Conservation (phyloP, 129 eudicot genomes). For the Centella asiatica region DNA sequence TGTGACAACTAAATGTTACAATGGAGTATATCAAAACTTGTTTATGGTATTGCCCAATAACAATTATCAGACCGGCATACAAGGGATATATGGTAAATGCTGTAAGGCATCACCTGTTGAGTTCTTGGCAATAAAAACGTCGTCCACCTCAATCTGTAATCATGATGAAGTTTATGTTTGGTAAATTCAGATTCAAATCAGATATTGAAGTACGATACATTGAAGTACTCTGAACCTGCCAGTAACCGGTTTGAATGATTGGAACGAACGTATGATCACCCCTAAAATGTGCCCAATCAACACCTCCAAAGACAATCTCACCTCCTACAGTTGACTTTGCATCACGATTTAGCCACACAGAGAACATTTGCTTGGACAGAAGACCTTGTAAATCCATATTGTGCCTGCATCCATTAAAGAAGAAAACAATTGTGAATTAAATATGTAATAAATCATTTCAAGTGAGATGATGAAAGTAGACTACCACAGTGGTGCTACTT, state of each 20-base stretch:
- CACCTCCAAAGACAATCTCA: slow-evolving; percentile 52
- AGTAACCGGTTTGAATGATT: slow-evolving; percentile 30
- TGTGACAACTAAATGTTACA: no score
- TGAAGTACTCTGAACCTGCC: slow-evolving; percentile 32
- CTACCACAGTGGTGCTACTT: slow-evolving; percentile 63
- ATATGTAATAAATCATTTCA: background rate
- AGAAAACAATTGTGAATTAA: background rate
- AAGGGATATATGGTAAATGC: background rate
- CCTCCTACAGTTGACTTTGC: slow-evolving; percentile 36
- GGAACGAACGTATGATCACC: slow-evolving; percentile 49
- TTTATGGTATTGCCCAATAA: no score
- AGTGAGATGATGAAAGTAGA: background rate
- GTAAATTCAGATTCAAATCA: background rate
- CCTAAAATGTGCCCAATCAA: slow-evolving; percentile 32
- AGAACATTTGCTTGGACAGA: slow-evolving; percentile 32
- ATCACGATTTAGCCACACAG: slow-evolving; percentile 42
- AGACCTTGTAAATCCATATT: slow-evolving; percentile 51
- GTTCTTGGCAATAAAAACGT: slow-evolving; percentile 32
- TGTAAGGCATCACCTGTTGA: slow-evolving; percentile 29
- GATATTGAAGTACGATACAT: background rate
- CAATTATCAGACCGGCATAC: no score
- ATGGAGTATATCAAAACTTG: no score
- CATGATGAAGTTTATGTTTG: background rate
- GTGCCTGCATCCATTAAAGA: slow-evolving; percentile 26
- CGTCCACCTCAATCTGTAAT: slow-evolving; percentile 44